A percentile compares a stretch with the other conserved stretches of the same genome.
These are phyloP conservation scores for Beauveria bassiana DNA, from an alignment of 2,329 filamentous ascomycete genomes.

Conservation along the genomic window DNA sequence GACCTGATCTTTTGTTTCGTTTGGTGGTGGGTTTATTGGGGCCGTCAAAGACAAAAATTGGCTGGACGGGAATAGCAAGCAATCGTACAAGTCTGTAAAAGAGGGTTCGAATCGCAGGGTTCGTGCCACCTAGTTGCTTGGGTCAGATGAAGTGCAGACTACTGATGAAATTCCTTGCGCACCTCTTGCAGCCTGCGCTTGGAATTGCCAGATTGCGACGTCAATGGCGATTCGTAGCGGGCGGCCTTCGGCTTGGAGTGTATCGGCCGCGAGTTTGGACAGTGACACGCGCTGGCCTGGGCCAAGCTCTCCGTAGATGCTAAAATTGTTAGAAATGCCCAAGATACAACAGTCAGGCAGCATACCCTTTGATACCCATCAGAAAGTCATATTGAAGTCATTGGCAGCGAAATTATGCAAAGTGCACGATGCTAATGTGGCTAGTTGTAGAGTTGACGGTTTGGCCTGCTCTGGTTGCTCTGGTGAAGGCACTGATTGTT, in stretches of 20 bases:
- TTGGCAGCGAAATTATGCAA: background rate
- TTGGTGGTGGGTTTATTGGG: conserved; percentile 81
- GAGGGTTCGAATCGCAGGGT: conserved; percentile 82
- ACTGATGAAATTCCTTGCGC: conserved; percentile 4
- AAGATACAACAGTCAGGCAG: rapidly evolving
- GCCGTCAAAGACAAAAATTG: conserved; percentile 86
- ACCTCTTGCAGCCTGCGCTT: conserved; percentile 76
- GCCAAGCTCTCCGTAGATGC: conserved; percentile 87
- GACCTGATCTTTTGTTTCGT: conserved; percentile 66
- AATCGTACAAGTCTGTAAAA: conserved; percentile 85
- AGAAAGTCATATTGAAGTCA: conserved; percentile 7
- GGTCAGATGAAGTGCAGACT: conserved; percentile 3
- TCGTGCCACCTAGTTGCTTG: conserved; percentile 58
- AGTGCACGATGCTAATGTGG: conserved; percentile 15
- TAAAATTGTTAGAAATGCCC: conserved; percentile 29
- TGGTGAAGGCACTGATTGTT: conserved; percentile 17
- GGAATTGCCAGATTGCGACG: conserved; percentile 95
- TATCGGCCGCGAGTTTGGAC: conserved; percentile 71
- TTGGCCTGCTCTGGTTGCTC: conserved; percentile 21
- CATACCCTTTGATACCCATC: conserved; percentile 62
- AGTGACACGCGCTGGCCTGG: conserved; percentile 71
- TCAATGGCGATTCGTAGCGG: conserved; percentile 87
- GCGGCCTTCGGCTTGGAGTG: conserved; percentile 59
- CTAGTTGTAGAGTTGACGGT: background rate
- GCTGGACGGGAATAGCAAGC: conserved; percentile 68